Percentiles rank a stretch among this genome's conserved stretches.
Conservation (phyloP, 441 rosid species). For the Euphorbia corollata region DNA sequence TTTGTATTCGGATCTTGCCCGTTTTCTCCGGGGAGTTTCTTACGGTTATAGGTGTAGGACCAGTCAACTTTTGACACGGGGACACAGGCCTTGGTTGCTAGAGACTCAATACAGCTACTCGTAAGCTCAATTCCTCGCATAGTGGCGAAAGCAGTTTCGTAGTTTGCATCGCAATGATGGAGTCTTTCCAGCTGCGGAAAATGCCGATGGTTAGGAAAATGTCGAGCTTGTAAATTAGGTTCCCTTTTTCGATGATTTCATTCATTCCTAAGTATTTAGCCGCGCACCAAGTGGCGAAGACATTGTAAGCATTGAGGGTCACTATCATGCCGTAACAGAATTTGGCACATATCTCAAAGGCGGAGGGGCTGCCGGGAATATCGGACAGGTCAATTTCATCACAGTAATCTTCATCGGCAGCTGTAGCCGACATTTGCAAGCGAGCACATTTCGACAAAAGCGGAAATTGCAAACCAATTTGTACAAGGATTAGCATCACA, state of each 20-base stretch:
- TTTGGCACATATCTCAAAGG: constrained; percentile 38
- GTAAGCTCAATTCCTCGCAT: constrained; percentile 54
- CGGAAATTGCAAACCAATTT: constrained; percentile 55
- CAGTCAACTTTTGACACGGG: constrained; percentile 65
- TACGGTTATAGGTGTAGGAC: constrained; percentile 66
- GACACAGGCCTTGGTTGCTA: constrained; percentile 56
- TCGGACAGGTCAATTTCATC: constrained; percentile 52
- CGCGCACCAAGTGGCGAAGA: constrained; percentile 59
- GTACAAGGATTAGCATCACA: constrained; percentile 11
- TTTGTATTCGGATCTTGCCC: too few relatives aligned
- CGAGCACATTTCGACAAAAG: constrained; percentile 62
- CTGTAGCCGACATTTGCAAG: constrained; percentile 53
- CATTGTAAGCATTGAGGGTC: constrained; percentile 68
- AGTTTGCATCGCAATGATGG: constrained; percentile 63
- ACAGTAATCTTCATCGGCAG: constrained; percentile 32
- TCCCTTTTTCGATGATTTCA: constrained; percentile 67
- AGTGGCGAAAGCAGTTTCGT: constrained; percentile 45
- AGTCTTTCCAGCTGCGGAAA: constrained; percentile 82
- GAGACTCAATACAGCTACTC: constrained; percentile 53
- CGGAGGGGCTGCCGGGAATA: constrained; percentile 68
- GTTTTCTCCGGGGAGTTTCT: constrained; percentile 62
- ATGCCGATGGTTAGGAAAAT: constrained; percentile 66
- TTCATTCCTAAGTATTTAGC: constrained; percentile 76
- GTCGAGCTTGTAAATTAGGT: constrained; percentile 66
- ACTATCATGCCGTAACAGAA: constrained; percentile 55